Conservation (phyloP, 106 monocot species). For the Chionographis japonica region DNA sequence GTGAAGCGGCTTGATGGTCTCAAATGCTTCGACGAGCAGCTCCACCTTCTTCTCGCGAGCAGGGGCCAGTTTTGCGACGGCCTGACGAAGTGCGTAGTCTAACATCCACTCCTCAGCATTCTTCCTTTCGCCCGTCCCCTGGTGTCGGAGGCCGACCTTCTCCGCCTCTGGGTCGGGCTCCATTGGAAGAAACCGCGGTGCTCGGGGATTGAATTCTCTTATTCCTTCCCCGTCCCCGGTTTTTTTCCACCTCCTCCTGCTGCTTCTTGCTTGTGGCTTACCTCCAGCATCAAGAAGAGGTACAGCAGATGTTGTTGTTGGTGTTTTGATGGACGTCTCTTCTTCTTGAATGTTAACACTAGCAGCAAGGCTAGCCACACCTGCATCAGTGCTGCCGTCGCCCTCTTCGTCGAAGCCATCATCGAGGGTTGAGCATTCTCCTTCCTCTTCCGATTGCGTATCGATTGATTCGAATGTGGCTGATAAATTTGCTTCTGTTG, state of each 20-base stretch:
- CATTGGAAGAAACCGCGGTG: conserved; percentile 26
- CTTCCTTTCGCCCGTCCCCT: conserved; percentile 49
- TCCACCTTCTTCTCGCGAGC: conserved; percentile 51
- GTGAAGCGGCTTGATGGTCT: conserved; percentile 30
- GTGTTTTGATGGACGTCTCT: neutral
- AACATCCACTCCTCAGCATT: conserved; percentile 74
- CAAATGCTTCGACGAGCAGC: conserved; percentile 70
- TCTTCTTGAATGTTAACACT: neutral
- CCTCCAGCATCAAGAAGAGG: neutral
- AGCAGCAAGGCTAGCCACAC: neutral
- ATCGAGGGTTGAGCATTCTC: neutral
- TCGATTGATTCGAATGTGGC: neutral
- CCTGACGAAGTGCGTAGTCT: conserved; percentile 47
- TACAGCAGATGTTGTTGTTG: neutral
- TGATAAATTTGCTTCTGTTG: neutral
- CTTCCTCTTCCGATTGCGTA: conserved; percentile 3
- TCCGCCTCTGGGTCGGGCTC: conserved; percentile 46
- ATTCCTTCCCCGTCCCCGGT: neutral
- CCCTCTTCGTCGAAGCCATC: neutral
- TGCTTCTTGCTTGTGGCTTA: conserved; percentile 2
- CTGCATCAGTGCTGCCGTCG: neutral
- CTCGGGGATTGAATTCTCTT: conserved; percentile 26
- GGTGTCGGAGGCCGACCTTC: conserved; percentile 61
- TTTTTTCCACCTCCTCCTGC: neutral
- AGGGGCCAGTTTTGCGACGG: conserved; percentile 40